Conservation (phyloP, 805 yeast genomes). For the Millerozyma acaciae region DNA sequence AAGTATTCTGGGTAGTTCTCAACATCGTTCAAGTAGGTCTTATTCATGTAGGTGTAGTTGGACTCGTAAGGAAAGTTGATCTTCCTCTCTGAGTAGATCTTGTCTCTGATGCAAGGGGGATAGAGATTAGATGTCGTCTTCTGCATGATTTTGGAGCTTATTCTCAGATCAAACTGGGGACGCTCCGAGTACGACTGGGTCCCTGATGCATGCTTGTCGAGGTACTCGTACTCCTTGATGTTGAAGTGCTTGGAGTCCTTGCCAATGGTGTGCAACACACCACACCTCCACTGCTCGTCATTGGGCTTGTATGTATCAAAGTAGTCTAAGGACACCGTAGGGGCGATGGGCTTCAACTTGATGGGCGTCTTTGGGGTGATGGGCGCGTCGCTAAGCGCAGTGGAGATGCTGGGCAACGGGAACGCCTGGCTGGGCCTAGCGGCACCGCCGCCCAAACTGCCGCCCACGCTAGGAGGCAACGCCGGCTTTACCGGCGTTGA, state of each 20-base stretch:
- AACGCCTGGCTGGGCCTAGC: conserved; percentile 10
- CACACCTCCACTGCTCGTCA: conserved; percentile 43
- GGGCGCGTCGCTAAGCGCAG: conserved; percentile 24
- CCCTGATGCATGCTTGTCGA: conserved; percentile 16
- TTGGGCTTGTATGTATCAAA: conserved; percentile 44
- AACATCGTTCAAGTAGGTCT: conserved; percentile 48
- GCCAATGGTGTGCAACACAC: conserved; percentile 32
- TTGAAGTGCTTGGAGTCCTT: conserved; percentile 22
- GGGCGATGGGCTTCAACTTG: conserved; percentile 31
- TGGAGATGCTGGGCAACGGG: conserved; percentile 34
- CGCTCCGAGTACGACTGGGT: conserved; percentile 11
- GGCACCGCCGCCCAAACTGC: too few relatives aligned
- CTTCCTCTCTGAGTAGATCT: conserved; percentile 25
- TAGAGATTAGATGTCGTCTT: conserved; percentile 16
- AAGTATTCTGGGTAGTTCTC: conserved; percentile 46
- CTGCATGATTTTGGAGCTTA: conserved; percentile 11
- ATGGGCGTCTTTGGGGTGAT: conserved; percentile 14
- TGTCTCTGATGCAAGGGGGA: conserved; percentile 7
- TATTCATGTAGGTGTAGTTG: conserved; percentile 47
- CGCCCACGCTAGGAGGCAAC: conserved; percentile 12
- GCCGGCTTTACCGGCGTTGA: too few relatives aligned
- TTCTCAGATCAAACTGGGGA: conserved; percentile 38
- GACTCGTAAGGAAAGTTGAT: conserved; percentile 52
- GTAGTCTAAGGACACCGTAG: conserved; percentile 41
- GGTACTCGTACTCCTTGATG: conserved; percentile 26